Evolutionary conservation across 129 eudicot species (phyloP).

Genomic region (Chrysanthemum makinoi): DNA sequence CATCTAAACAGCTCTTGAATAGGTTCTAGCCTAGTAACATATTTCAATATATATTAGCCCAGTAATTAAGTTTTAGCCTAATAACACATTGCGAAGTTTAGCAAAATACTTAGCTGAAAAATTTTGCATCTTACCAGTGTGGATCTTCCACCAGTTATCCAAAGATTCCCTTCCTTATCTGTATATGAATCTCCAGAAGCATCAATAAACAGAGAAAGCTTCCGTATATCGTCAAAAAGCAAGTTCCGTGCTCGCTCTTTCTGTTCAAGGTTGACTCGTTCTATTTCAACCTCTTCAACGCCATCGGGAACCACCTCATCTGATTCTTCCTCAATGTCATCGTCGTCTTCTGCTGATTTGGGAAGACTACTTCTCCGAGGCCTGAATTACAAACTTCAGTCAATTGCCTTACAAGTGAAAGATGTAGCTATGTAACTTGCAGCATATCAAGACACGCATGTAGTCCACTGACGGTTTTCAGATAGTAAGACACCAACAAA

Average conservation of each 20-base stretch:
- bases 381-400: constrained; percentile 43
- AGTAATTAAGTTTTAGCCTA: too few species aligned
- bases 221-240: constrained; percentile 81
- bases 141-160: constrained; percentile 77
- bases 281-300: constrained; percentile 94
- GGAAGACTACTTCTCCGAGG: constrained; percentile 88
- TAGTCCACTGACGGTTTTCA: background rate
- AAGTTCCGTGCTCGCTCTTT: constrained; percentile 73
- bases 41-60: too few species aligned
- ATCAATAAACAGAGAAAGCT: constrained; percentile 52
- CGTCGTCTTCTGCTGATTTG: constrained; percentile 88
- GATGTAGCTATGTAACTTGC: background rate
- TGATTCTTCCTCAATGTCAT: constrained; percentile 94
- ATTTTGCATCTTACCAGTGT: constrained; percentile 49
- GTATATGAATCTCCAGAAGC: constrained; percentile 45
- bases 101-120: constrained; percentile 19
- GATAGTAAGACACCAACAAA: background rate
- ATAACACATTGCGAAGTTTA: too few species aligned
- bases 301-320: constrained; percentile 99
- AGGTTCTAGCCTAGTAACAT: too few species aligned
- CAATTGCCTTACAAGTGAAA: constrained; percentile 2
- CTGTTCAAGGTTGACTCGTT: constrained; percentile 76
- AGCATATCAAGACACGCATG: background rate
- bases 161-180: constrained; percentile 59
- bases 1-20: too few species aligned